Evolutionary conservation across 1,139 yeast genomes (phyloP).

Genomic region (Candida albicans): DNA sequence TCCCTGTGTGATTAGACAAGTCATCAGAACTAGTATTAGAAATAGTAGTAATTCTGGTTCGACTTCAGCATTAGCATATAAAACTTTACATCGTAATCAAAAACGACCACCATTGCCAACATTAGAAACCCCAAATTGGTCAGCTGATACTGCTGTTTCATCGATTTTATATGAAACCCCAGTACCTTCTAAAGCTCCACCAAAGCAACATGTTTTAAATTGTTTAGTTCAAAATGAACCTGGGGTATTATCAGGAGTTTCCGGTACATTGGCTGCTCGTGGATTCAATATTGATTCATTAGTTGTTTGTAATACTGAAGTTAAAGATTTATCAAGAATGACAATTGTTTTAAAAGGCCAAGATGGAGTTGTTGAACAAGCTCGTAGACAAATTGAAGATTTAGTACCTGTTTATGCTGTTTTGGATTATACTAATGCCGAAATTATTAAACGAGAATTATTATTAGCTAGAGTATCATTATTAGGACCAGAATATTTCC

Average conservation of each 20-base stretch:
- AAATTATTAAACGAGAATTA: slow-evolving; percentile 87
- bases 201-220: slow-evolving; percentile 85
- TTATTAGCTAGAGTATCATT: slow-evolving; percentile 88
- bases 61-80: slow-evolving; percentile 94
- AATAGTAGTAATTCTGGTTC: slow-evolving; percentile 44
- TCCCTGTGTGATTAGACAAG: slow-evolving; percentile 9
- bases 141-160: slow-evolving; percentile 93
- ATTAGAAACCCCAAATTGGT: slow-evolving; percentile 93
- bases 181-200: slow-evolving; percentile 62
- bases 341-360: slow-evolving; percentile 93
- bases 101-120: slow-evolving; percentile 92
- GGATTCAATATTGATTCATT: slow-evolving; percentile 97
- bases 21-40: slow-evolving; percentile 22
- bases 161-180: slow-evolving; percentile 96
- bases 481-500: slow-evolving; percentile 96
- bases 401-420: slow-evolving; percentile 98
- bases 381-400: slow-evolving; percentile 97
- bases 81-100: slow-evolving; percentile 82
- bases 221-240: slow-evolving; percentile 98
- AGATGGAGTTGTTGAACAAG: slow-evolving; percentile 96
- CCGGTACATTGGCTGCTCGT: slow-evolving; percentile 96
- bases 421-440: slow-evolving; percentile 86
- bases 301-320: slow-evolving; percentile 96
- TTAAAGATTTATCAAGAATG: slow-evolving; percentile 93
- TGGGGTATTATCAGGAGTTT: slow-evolving; percentile 89